Evolutionary conservation across 2,329 filamentous ascomycete genomes (phyloP).

Genomic region (Thielaviopsis ethacetica): DNA sequence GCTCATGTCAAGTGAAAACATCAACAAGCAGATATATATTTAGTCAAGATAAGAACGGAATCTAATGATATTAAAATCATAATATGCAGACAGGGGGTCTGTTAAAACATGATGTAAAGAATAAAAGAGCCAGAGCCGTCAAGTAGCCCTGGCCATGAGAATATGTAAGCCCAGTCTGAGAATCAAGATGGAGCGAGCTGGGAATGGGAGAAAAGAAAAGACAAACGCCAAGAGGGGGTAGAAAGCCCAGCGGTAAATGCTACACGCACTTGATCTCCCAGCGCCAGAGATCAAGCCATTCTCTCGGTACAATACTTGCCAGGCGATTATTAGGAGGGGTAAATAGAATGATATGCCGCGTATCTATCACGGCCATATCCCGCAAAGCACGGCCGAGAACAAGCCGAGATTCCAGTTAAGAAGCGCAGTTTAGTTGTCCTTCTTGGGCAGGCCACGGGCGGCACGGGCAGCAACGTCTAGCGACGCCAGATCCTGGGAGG

Average conservation of each 20-base stretch:
- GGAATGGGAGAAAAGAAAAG: conserved; percentile 1
- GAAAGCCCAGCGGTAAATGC: neutral
- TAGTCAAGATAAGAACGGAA: neutral
- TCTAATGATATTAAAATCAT: conserved; percentile 9
- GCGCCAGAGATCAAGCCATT: neutral
- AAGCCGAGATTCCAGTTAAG: neutral
- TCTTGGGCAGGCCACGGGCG: conserved; percentile 34
- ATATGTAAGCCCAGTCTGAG: neutral
- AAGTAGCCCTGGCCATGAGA: neutral
- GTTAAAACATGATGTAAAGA: conserved; percentile 5
- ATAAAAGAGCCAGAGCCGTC: neutral
- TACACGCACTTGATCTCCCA: neutral
- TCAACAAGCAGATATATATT: neutral
- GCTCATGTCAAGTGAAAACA: neutral
- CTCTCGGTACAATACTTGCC: neutral
- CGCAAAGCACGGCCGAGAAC: neutral
- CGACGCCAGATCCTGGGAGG: conserved; percentile 80
- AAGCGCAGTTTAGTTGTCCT: conserved; percentile 17
- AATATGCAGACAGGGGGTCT: conserved; percentile 1
- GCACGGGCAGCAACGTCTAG: conserved; percentile 58
- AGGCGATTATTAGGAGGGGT: neutral
- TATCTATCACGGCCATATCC: neutral
- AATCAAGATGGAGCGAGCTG: neutral
- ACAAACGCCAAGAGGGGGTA: neutral
- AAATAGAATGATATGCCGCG: neutral